Base-by-base conservation (phyloP, 148 eudicot species). In the Rhododendron kiyosumense region DNA sequence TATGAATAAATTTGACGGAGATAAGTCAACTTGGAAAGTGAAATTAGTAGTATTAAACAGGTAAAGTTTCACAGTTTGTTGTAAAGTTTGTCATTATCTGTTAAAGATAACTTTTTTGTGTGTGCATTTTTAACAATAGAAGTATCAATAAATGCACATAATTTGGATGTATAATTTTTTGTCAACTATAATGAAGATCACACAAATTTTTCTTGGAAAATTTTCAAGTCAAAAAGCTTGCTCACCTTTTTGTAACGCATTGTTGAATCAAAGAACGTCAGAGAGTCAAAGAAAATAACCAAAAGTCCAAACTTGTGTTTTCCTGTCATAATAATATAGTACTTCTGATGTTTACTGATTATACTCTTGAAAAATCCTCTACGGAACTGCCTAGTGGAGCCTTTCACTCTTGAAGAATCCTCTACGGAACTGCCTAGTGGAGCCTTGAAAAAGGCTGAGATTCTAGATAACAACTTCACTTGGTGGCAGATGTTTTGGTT, bases 341-440 rank as follows among this genome's bases (percentile, higher is more conserved):
- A 71, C 61, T 54, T 54, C 4, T 54, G 36, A 69, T 69, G 75
- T 69, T 69, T 28, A 30, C 75, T 28, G 5, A 69, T 26, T 79
- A 14, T 43, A 28, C n/a, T 48, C 26, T 38, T 83, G 26, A 83
- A 67, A 63, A 83, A 46, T 67, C 17, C 51, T 15, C n/a, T 36
- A 30, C 22, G 43, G 48, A 24, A 67, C 78, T 63, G 36, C 51
- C 54, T 46, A 45, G 41, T 28, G 78, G 78, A 65, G 41, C 38
- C 54, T 83, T 83, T n/a, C n/a, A 28, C n/a, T 48, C 26, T 38
- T 83, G 26, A 83, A 67, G 79, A 83, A 46, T 67, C 17, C 51
- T 15, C n/a, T 36, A 30, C 22, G 43, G 48, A 24, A 67, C 78
- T 63, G 36, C 51, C 54, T 46, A 45, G 41, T 28, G 78, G 78